A percentile compares a stretch with the other conserved stretches of the same genome.
phyloP scores from a whole-genome alignment of 2,329 filamentous ascomycete species.

The Dactylellina cionopaga region DNA sequence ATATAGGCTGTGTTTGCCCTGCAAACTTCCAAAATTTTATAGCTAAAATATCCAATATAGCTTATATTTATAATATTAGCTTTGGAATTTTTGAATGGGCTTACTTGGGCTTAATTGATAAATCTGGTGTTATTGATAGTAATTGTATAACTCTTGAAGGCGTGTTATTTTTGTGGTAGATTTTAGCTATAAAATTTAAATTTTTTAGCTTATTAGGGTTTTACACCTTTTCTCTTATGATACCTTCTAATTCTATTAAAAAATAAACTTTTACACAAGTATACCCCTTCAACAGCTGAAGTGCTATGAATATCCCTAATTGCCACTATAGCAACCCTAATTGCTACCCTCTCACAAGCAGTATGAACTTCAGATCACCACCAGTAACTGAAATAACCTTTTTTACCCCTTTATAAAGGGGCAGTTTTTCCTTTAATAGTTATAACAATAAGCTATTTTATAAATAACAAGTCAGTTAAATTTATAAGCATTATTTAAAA shows the following conservation, averaged over 20 bases:
- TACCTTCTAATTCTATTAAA: neutral
- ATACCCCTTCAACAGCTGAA: neutral
- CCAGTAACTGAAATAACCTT: neutral
- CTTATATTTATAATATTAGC: neutral
- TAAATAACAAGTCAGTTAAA: neutral
- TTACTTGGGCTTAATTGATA: too few species aligned
- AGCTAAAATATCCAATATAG: neutral
- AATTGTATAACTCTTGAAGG: too few species aligned
- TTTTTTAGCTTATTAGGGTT: neutral
- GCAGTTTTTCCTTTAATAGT: neutral
- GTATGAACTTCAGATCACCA: too few species aligned
- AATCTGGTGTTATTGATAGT: too few species aligned
- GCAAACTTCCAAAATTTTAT: too few species aligned
- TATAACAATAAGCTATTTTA: neutral
- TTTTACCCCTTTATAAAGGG: neutral
- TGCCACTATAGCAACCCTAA: too few species aligned
- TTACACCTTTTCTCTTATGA: neutral
- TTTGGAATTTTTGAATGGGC: neutral
- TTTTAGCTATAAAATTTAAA: neutral
- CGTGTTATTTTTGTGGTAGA: too few species aligned
- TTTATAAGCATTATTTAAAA: neutral
- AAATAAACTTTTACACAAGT: neutral
- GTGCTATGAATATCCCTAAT: neutral
- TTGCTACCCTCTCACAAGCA: too few species aligned
- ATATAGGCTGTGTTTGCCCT: too few species aligned